Evolutionary conservation across 2,329 filamentous ascomycete genomes (phyloP).

Genomic region (Sporothrix globosa): DNA sequence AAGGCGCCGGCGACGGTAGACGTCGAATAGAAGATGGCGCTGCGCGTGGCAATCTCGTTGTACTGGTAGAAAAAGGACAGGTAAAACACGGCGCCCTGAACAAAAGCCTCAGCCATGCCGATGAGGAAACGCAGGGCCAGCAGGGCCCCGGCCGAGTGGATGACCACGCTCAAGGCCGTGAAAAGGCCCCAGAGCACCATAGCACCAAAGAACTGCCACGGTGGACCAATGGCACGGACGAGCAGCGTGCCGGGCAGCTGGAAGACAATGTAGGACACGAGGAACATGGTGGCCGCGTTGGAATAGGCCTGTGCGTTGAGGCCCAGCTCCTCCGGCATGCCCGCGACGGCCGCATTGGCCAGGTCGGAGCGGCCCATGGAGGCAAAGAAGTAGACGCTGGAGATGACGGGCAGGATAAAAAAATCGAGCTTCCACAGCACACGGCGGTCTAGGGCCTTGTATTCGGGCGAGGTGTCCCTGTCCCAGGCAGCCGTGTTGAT

Average conservation of each 20-base stretch:
- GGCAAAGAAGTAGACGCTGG: constrained; percentile 25
- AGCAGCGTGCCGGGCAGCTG: constrained; percentile 42
- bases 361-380: constrained; percentile 29
- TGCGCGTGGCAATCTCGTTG: constrained; percentile 37
- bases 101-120: constrained; percentile 47
- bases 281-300: constrained; percentile 39
- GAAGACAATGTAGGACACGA: constrained; percentile 42
- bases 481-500: not conserved
- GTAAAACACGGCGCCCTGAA: constrained; percentile 42
- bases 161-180: constrained; percentile 37
- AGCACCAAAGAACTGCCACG: constrained; percentile 33
- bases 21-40: constrained; percentile 48
- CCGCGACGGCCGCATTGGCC: constrained; percentile 33
- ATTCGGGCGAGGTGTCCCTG: not conserved
- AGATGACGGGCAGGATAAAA: constrained; percentile 21
- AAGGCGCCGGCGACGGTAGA: constrained; percentile 49
- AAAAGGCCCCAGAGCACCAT: constrained; percentile 40
- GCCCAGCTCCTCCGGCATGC: constrained; percentile 30
- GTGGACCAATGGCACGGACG: constrained; percentile 44
- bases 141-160: constrained; percentile 21
- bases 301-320: constrained; percentile 30
- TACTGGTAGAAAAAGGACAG: constrained; percentile 47
- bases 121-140: constrained; percentile 34
- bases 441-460: not conserved
- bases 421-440: constrained; percentile 18